A percentile compares a stretch with the other conserved stretches of the same genome.
These are phyloP conservation scores for Yamadazyma songkhlaensis DNA, from an alignment of 1,139 yeast genomes.

Conservation along the genomic window DNA sequence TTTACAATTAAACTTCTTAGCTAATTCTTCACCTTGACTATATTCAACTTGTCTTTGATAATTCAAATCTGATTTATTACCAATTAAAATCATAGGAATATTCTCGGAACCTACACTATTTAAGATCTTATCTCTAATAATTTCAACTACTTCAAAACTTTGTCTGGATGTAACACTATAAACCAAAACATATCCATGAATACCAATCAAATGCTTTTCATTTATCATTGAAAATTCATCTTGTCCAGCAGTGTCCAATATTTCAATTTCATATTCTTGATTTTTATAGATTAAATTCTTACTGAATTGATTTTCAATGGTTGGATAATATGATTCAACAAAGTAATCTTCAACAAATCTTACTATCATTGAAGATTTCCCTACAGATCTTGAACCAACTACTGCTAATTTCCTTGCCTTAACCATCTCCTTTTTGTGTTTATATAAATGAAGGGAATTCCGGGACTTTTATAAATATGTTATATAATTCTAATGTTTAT, in stretches of 20 bases:
- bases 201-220: conserved; percentile 79
- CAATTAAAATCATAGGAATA: conserved; percentile 79
- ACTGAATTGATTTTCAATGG: conserved; percentile 86
- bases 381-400: conserved; percentile 88
- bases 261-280: conserved; percentile 79
- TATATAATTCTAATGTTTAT: too few species aligned
- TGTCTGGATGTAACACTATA: conserved; percentile 79
- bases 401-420: conserved; percentile 79
- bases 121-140: conserved; percentile 81
- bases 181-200: conserved; percentile 81
- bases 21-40: conserved; percentile 64
- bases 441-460: too few species aligned
- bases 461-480: too few species aligned
- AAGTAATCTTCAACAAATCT: conserved; percentile 87
- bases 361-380: conserved; percentile 83
- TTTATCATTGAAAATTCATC: conserved; percentile 85
- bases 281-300: conserved; percentile 69
- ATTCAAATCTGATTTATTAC: conserved; percentile 76
- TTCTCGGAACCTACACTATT: conserved; percentile 71
- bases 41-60: conserved; percentile 62
- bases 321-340: conserved; percentile 88
- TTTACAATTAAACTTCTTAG: conserved; percentile 59
- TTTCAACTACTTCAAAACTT: conserved; percentile 74
- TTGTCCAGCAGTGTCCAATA: conserved; percentile 93
- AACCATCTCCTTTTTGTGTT: conserved; percentile 25